Evolutionary conservation across 139 green algal genomes (phyloP), one percentile per base, ranked within the genome.

Genomic region (Chlamydomonas sp.): DNA sequence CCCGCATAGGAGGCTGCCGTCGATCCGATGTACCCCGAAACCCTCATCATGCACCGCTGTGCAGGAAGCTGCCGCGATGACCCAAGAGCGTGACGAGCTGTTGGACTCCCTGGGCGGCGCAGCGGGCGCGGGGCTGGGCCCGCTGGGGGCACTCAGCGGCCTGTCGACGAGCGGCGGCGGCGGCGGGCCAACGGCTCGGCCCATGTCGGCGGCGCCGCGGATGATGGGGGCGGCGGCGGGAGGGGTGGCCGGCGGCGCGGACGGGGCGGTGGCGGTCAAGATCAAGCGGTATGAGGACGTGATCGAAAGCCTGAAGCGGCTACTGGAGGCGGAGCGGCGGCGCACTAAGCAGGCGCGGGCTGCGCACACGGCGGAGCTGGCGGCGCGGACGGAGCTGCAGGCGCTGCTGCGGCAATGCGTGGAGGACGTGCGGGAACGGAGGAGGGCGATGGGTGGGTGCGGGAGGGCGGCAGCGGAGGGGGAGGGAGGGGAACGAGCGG

Each of bases 251-350:
- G 12, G 9, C 59, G 59, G 17, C 59, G 78, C 17, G 59, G 63
- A 17, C 9, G 63, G 67, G 0, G 10, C 58, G 83, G 66, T 86
- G n/a, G 4, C 31, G 58, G 58, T 88, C 57, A 88, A 88, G 76
- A 83, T 88, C 68, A 77, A 90, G 84, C 84, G 89, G 2, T 92
- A 92, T 59, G 89, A 92, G 84, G 89, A 89, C 67, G 85, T 92
- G 57, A 90, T 92, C n/a, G 85, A 90, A 9, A 90, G 89, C 67
- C 79, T 92, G 73, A 88, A 88, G 89, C 57, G 61, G 80, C 76
- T 92, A 68, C 58, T 89, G 76, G 89, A 90, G 71, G 80, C 85
- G 9, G 89, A 90, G 85, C 79, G 85, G 57, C 80, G 80, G 80
- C 85, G 89, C 75, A 90, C 89, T 16, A 84, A 81, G 84, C 89